Evolutionary conservation across 805 yeast species (phyloP).

Genomic region (Kodamaea hsintzibuensis): DNA sequence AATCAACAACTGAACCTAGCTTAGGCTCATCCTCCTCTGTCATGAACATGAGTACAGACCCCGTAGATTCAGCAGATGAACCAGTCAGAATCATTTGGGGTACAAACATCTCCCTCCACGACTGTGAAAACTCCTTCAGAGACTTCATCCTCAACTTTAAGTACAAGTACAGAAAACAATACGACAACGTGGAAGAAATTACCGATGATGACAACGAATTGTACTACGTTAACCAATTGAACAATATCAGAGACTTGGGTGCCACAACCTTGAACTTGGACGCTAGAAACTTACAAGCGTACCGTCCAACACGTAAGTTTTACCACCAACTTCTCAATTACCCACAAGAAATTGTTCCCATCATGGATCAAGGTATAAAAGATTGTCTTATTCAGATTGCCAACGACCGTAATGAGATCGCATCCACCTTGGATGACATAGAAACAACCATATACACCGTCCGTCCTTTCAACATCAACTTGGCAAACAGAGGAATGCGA

Average conservation of each 20-base stretch:
- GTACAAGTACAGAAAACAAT: conserved; percentile 62
- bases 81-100: conserved; percentile 97
- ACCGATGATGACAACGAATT: conserved; percentile 65
- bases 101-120: conserved; percentile 91
- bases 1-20: background rate
- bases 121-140: conserved; percentile 76
- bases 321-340: conserved; percentile 86
- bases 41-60: conserved; percentile 25
- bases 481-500: conserved; percentile 34
- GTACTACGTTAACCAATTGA: conserved; percentile 71
- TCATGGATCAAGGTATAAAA: conserved; percentile 94
- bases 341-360: conserved; percentile 96
- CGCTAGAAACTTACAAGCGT: conserved; percentile 74
- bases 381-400: conserved; percentile 81
- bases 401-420: conserved; percentile 42
- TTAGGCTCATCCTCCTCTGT: conserved; percentile 22
- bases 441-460: conserved; percentile 84
- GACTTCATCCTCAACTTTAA: conserved; percentile 84
- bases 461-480: conserved; percentile 82
- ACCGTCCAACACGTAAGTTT: conserved; percentile 71
- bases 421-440: conserved; percentile 57
- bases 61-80: conserved; percentile 45
- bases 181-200: conserved; percentile 32
- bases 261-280: conserved; percentile 84
- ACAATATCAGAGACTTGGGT: conserved; percentile 75